Conservation (phyloP, 495 filamentous ascomycete genomes). For the Immersiella caudata region DNA sequence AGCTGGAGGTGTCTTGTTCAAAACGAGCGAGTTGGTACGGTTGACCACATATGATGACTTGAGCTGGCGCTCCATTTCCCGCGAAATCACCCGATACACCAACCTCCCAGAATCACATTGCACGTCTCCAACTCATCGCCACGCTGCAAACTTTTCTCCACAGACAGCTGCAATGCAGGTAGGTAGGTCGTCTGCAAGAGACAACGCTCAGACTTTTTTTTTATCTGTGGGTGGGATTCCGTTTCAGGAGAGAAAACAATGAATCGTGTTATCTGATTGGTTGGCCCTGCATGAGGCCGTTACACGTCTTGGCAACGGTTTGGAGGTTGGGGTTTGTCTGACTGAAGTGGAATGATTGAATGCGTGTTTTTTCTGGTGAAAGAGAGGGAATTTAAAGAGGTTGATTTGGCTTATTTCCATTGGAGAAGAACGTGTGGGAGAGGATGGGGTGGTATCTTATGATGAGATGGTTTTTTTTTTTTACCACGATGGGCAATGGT, state of each 20-base stretch:
- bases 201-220: neutral
- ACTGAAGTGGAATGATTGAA: neutral
- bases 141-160: neutral
- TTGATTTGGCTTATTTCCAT: neutral
- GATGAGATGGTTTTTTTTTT: too few species aligned
- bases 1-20: too few species aligned
- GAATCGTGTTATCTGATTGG: slow-evolving; percentile 5
- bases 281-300: neutral
- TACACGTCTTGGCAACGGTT: neutral
- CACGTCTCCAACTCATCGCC: too few species aligned
- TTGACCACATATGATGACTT: too few species aligned
- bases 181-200: neutral
- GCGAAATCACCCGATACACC: too few species aligned
- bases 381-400: neutral
- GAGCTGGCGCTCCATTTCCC: too few species aligned
- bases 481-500: too few species aligned
- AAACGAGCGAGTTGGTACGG: too few species aligned
- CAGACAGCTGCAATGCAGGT: neutral
- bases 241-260: slow-evolving; percentile 10
- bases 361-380: neutral
- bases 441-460: too few species aligned
- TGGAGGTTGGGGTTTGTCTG: neutral
- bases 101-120: too few species aligned
- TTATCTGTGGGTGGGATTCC: neutral
- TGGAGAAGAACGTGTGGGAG: too few species aligned